Conservation (phyloP, 1,139 yeast species). For the Hyphopichia khmerensis region DNA sequence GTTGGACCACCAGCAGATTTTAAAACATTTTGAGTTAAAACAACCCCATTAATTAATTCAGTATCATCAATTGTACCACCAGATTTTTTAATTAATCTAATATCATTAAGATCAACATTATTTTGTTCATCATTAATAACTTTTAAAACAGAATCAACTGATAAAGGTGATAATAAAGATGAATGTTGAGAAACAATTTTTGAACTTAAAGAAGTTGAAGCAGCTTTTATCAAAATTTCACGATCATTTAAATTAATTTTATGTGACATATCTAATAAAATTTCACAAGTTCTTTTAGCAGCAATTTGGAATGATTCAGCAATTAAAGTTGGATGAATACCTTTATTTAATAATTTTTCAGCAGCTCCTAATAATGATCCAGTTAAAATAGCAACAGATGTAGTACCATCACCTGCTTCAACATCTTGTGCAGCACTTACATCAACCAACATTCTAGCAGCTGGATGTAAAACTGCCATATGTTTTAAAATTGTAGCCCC, state of each 20-base stretch:
- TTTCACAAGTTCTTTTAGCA: constrained; percentile 81
- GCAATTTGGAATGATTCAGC: constrained; percentile 96
- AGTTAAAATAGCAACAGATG: constrained; percentile 92
- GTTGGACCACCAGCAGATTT: constrained; percentile 96
- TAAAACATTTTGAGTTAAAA: constrained; percentile 83
- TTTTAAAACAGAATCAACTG: constrained; percentile 89
- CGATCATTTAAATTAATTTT: constrained; percentile 73
- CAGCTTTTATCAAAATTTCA: constrained; percentile 85
- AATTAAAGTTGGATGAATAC: constrained; percentile 93
- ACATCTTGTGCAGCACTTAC: constrained; percentile 97
- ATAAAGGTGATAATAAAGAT: constrained; percentile 81
- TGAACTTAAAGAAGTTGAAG: constrained; percentile 88
- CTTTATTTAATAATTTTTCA: constrained; percentile 81
- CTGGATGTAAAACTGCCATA: constrained; percentile 98
- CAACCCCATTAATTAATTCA: constrained; percentile 88
- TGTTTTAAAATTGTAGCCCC: constrained; percentile 96
- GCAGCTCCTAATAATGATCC: constrained; percentile 96
- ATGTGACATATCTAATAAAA: constrained; percentile 80
- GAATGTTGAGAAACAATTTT: constrained; percentile 95
- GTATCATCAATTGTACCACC: constrained; percentile 99
- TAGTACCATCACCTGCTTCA: constrained; percentile 99
- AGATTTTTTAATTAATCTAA: constrained; percentile 85
- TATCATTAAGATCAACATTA: constrained; percentile 84
- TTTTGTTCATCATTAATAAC: constrained; percentile 53
- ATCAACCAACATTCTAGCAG: constrained; percentile 97